Evolutionary conservation across 108 stramenopile genomes (phyloP).

Genomic region (Conticribra guillardii): DNA sequence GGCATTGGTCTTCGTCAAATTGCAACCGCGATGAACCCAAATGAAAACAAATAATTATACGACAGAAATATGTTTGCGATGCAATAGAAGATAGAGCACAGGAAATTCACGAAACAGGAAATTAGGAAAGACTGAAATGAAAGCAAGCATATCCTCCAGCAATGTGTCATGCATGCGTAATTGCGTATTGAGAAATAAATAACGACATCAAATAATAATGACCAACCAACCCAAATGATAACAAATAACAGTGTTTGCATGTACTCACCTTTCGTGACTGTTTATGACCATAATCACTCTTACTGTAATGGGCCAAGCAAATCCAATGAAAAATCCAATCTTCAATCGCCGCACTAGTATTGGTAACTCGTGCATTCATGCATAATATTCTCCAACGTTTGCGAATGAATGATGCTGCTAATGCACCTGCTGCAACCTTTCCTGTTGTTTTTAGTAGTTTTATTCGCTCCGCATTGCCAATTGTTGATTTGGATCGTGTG

Average conservation of each 20-base stretch:
- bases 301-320: conserved; percentile 32
- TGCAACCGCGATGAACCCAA: neutral
- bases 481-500: conserved; percentile 3
- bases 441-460: conserved; percentile 27
- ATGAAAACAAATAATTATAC: neutral
- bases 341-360: conserved; percentile 49
- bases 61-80: too few relatives aligned
- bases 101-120: too few relatives aligned
- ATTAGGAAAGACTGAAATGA: too few relatives aligned
- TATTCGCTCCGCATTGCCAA: conserved; percentile 12
- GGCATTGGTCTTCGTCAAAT: neutral
- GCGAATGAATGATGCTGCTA: conserved; percentile 24
- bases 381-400: conserved; percentile 53
- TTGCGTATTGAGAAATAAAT: too few relatives aligned
- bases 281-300: conserved; percentile 9
- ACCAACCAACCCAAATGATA: neutral
- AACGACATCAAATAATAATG: too few relatives aligned
- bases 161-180: too few relatives aligned
- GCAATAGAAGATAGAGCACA: too few relatives aligned
- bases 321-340: conserved; percentile 65
- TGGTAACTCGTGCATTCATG: conserved; percentile 62
- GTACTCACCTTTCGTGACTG: conserved; percentile 50
- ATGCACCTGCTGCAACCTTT: conserved; percentile 23
- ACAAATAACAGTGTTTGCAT: neutral
- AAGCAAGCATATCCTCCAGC: too few relatives aligned